Conservation (phyloP, 2,329 filamentous ascomycete species). For the Cercospora brassicicola region DNA sequence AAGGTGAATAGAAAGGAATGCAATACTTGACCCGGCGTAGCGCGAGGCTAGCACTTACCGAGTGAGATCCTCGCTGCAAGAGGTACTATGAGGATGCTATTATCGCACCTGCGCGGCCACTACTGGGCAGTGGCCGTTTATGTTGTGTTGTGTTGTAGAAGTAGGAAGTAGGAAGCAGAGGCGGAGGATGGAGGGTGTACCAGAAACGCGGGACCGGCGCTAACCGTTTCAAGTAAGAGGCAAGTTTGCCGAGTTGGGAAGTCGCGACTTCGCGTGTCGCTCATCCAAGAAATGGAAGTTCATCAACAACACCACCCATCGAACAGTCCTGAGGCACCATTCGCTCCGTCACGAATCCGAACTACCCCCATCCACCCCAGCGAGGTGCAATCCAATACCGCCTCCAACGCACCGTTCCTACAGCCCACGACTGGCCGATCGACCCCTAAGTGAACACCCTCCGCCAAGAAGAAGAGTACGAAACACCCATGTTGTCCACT, state of each 20-base stretch:
- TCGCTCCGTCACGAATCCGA: conserved; percentile 3
- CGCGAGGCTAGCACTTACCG: neutral
- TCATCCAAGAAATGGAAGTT: conserved; percentile 1
- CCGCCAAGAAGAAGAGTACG: conserved; percentile 2
- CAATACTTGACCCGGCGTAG: neutral
- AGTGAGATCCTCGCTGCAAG: neutral
- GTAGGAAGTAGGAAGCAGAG: neutral
- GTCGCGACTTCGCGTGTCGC: conserved; percentile 3
- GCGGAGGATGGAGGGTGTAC: neutral
- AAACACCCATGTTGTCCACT: conserved; percentile 8
- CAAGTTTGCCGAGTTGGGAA: neutral
- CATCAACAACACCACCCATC: conserved; percentile 8
- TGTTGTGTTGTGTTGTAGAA: neutral
- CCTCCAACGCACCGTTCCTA: neutral
- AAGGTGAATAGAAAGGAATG: neutral
- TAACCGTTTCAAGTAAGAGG: neutral
- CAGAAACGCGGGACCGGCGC: neutral
- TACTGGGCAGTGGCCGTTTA: neutral
- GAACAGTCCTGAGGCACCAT: neutral
- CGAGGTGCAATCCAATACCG: neutral
- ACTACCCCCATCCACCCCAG: neutral
- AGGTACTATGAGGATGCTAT: neutral
- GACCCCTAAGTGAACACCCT: conserved; percentile 9
- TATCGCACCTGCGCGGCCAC: neutral
- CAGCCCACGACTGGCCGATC: neutral